Conservation (phyloP, 2,329 filamentous ascomycete genomes). For the Escovopsis weberi region DNA sequence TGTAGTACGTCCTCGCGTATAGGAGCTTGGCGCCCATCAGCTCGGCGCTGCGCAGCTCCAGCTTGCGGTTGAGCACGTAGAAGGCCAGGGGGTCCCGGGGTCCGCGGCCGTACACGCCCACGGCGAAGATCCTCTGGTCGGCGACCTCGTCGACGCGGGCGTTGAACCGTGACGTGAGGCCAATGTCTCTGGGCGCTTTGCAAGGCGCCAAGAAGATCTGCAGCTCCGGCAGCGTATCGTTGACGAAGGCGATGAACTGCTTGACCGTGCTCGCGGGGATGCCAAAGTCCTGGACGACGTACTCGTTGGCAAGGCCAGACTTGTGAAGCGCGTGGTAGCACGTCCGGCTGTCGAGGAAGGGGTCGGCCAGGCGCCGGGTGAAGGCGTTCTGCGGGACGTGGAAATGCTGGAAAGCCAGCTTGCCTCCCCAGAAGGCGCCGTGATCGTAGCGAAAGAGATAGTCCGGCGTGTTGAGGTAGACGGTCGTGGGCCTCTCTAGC, state of each 20-base stretch:
- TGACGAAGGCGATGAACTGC: slow-evolving; percentile 16
- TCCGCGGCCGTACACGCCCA: slow-evolving; percentile 30
- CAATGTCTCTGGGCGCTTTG: slow-evolving; percentile 14
- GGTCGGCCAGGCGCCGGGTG: slow-evolving; percentile 34
- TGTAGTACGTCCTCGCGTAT: slow-evolving; percentile 41
- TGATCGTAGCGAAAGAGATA: slow-evolving; percentile 44
- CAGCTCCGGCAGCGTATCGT: slow-evolving; percentile 16
- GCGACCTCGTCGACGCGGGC: slow-evolving; percentile 15
- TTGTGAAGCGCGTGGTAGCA: slow-evolving; percentile 38
- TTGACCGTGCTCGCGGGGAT: slow-evolving; percentile 14
- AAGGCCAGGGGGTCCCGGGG: slow-evolving; percentile 23
- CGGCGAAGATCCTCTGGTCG: slow-evolving; percentile 25
- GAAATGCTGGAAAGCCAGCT: slow-evolving; percentile 36
- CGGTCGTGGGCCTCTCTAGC: slow-evolving; percentile 8
- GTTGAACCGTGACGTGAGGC: slow-evolving; percentile 19
- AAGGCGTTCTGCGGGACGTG: slow-evolving; percentile 33
- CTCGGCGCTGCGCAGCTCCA: slow-evolving; percentile 33
- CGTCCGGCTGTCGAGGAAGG: slow-evolving; percentile 37
- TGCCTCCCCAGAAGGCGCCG: slow-evolving; percentile 40
- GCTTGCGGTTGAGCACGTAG: slow-evolving; percentile 30
- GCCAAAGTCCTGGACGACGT: slow-evolving; percentile 35
- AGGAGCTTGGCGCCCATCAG: slow-evolving; percentile 40
- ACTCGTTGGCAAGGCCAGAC: slow-evolving; percentile 30
- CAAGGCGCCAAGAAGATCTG: slow-evolving; percentile 16
- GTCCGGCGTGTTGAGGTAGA: slow-evolving; percentile 30